Base-by-base conservation (phyloP, 345 rosid genomes). In the Eucalyptus guilfoylei region DNA sequence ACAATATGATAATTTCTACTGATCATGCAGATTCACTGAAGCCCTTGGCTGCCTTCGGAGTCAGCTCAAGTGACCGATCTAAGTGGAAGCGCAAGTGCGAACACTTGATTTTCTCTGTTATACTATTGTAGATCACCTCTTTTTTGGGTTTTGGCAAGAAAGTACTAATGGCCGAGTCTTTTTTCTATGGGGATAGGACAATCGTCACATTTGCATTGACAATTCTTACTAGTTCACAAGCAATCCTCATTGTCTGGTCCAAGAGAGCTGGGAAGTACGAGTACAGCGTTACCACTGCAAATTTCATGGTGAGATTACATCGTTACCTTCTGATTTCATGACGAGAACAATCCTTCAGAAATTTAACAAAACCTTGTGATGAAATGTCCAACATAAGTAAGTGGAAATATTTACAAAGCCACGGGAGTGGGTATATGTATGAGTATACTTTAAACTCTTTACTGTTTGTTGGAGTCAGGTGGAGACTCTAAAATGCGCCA, bases 191-290 rank as follows among this genome's bases (percentile, higher is more conserved):
- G 24, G 30, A 60, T 67, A 97, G 99, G 93, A 89, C 97, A 17
- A 87, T 95, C 64, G 99, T 95, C 83, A 98, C 99, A 12, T 92
- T 95, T 90, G 96, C 99, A 86, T 90, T 98, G 92, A 97, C 98
- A 62, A 26, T 97, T 91, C 95, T 98, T 52, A 97, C 99, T 58
- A 98, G 99, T 91, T 97, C 99, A 21, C 99, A 98, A 95, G 97
- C 99, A 7, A 97, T 97, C 87, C 98, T 98, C 4, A 98, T 98
- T 81, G 99, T 97, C 8, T 98, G 99, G 99, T 98, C 99, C 42
- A 98, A 98, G 91, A 95, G 99, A 94, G 99, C 99, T 87, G 98
- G 99, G 87, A 96, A 96, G 92, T 98, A 98, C 48, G 98, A 98
- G 91, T 98, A 97, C 86, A 98, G 99, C 89, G 98, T 97, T 80